phyloP scores from a whole-genome alignment of 306 rosid species.

The Psophocarpus tetragonolobus region DNA sequence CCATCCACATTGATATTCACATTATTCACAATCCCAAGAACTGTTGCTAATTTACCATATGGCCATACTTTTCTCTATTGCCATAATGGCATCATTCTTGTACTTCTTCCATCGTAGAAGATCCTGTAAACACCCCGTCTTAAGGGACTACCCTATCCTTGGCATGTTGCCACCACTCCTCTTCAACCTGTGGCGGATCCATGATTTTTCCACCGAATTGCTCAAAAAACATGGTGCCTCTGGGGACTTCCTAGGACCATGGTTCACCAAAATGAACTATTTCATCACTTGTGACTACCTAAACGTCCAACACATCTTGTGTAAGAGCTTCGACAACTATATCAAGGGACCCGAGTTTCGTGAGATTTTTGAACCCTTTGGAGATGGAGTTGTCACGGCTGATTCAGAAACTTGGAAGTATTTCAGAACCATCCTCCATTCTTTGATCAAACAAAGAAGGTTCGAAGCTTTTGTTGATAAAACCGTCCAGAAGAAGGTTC shows the following conservation, averaged over 20 bases:
- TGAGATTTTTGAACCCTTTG: slow-evolving; percentile 40
- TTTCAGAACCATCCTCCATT: slow-evolving; percentile 23
- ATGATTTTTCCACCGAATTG: neutral
- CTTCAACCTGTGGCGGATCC: neutral
- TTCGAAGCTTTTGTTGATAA: slow-evolving; percentile 25
- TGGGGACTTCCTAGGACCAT: slow-evolving; percentile 19
- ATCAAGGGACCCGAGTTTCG: slow-evolving; percentile 36
- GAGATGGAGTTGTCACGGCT: slow-evolving; percentile 42
- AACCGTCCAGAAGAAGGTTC: slow-evolving; percentile 31
- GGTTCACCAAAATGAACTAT: slow-evolving; percentile 32
- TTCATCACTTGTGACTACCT: slow-evolving; percentile 34
- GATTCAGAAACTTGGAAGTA: slow-evolving; percentile 41
- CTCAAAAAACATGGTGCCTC: slow-evolving; percentile 9
- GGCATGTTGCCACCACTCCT: slow-evolving; percentile 31
- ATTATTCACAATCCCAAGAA: neutral
- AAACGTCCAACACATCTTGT: slow-evolving; percentile 26
- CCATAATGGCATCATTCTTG: neutral
- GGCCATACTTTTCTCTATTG: neutral
- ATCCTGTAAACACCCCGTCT: neutral
- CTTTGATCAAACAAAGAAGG: neutral
- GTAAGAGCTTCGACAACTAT: slow-evolving; percentile 21
- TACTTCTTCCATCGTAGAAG: neutral
- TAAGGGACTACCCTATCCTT: slow-evolving; percentile 30
- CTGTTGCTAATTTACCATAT: neutral
- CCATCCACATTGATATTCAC: neutral